Conservation (phyloP, 2,329 filamentous ascomycete species). For the Monilinia fructigena region DNA sequence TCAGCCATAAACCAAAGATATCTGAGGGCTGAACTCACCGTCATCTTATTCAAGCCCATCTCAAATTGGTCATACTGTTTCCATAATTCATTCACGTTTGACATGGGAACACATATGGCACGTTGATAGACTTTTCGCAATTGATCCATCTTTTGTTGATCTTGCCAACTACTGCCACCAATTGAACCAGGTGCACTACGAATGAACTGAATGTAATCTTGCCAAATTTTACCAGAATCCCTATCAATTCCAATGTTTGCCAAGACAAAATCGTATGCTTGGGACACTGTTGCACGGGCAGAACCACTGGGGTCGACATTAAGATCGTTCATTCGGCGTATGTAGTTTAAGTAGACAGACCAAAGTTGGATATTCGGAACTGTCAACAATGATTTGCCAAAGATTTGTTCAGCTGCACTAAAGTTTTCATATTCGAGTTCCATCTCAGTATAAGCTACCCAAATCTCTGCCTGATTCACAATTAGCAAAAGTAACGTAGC, state of each 20-base stretch:
- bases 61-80: conserved; percentile 98
- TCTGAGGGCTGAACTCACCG: conserved; percentile 52
- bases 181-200: conserved; percentile 82
- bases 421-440: conserved; percentile 86
- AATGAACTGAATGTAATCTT: conserved; percentile 92
- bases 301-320: conserved; percentile 73
- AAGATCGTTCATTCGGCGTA: conserved; percentile 86
- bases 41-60: conserved; percentile 88
- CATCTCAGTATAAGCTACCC: conserved; percentile 85
- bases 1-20: conserved; percentile 26
- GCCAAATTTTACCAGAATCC: conserved; percentile 86
- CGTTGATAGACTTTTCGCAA: conserved; percentile 90
- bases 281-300: conserved; percentile 75
- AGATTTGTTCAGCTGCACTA: conserved; percentile 75
- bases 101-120: conserved; percentile 82
- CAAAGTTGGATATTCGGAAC: conserved; percentile 85
- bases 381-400: conserved; percentile 73
- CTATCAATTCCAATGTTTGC: conserved; percentile 87
- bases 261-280: conserved; percentile 90
- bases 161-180: conserved; percentile 88
- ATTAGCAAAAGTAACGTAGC: conserved; percentile 40
- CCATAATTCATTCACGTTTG: conserved; percentile 81
- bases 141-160: conserved; percentile 96
- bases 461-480: conserved; percentile 73
- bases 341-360: conserved; percentile 92